phyloP scores from a whole-genome alignment of 371 early-diverging fungal genomes.

The Mortierella sp. region DNA sequence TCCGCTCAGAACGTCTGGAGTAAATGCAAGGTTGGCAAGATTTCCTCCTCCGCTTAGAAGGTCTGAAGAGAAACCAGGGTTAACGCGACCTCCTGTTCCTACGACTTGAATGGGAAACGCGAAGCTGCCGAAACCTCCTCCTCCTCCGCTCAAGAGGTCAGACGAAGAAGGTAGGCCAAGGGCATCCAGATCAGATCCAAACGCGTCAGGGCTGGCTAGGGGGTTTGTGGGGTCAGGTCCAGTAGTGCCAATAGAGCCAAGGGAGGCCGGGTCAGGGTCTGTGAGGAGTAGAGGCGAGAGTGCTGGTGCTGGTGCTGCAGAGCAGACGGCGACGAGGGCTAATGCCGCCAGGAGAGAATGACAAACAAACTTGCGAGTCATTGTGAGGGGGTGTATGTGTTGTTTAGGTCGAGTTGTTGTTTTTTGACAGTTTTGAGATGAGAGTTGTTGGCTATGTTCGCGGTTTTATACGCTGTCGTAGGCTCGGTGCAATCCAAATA shows the following conservation, averaged over 20 bases:
- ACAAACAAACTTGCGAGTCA: background rate
- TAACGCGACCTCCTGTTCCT: background rate
- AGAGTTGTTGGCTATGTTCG: background rate
- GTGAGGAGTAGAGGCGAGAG: background rate
- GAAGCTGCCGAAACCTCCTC: too few species aligned
- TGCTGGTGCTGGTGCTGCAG: background rate
- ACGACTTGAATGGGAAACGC: too few species aligned
- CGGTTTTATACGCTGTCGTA: background rate
- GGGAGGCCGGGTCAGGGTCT: background rate
- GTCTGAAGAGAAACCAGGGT: background rate
- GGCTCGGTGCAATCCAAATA: background rate
- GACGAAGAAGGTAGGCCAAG: too few species aligned
- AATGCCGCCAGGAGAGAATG: constrained; percentile 11
- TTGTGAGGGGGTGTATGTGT: background rate
- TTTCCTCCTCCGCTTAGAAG: background rate
- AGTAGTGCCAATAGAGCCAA: background rate
- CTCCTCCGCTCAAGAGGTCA: too few species aligned
- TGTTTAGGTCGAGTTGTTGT: background rate
- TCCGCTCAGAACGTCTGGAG: background rate
- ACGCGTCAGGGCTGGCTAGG: background rate
- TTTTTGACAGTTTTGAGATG: background rate
- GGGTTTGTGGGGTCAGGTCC: background rate
- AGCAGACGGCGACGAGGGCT: background rate
- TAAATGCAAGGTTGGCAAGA: background rate
- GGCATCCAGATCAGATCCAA: background rate